Percentiles rank a stretch among this genome's conserved stretches.
Evolutionary conservation across 2,329 filamentous ascomycete species (phyloP).

Genomic region (Pseudogymnoascus sp.): DNA sequence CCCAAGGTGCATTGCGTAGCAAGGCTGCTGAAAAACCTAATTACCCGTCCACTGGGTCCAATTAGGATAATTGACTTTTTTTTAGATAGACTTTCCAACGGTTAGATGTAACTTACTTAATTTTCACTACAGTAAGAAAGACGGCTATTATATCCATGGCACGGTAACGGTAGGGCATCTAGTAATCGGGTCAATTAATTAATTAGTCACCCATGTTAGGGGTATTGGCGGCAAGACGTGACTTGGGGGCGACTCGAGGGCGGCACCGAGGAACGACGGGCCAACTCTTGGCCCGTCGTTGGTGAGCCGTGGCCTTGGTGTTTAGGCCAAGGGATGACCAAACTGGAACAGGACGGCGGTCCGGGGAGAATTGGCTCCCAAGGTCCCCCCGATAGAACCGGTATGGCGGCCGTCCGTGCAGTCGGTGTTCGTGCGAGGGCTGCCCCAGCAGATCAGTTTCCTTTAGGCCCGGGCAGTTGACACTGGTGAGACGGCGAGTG

Average conservation of each 20-base stretch:
- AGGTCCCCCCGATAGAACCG: not conserved
- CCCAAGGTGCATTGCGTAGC: not conserved
- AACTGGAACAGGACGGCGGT: not conserved
- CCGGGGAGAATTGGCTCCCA: not conserved
- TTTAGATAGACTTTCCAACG: not conserved
- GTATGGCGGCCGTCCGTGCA: not conserved
- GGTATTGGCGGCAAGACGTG: not conserved
- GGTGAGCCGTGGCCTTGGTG: not conserved
- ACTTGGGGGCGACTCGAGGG: not conserved
- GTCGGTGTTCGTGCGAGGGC: not conserved
- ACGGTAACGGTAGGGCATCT: not conserved
- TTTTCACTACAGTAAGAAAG: not conserved
- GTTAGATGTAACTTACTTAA: no score
- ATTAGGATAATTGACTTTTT: not conserved
- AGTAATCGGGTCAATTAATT: not conserved
- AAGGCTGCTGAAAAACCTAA: not conserved
- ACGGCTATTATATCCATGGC: not conserved
- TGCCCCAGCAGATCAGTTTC: not conserved
- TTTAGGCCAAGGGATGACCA: not conserved
- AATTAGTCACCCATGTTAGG: not conserved
- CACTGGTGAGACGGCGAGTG: not conserved
- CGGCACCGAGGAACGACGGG: not conserved
- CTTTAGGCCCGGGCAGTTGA: not conserved
- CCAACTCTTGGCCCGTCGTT: not conserved
- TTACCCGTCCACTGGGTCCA: not conserved